Base-by-base conservation (phyloP, 441 rosid genomes). In the Adansonia madagascariensis region DNA sequence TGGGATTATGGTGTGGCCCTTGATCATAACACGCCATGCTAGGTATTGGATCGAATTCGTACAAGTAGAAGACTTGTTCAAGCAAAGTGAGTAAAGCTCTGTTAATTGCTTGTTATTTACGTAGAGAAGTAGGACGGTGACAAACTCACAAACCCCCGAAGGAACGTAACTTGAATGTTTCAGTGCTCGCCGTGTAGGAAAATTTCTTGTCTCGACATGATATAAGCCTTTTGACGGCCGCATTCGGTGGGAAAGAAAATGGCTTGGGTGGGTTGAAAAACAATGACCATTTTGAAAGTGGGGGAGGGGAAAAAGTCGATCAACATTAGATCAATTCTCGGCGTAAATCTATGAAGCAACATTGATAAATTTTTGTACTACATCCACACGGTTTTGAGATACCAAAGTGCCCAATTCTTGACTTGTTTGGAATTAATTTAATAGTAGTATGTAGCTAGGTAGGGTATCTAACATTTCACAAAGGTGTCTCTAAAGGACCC, bases 91-190 rank as follows among this genome's bases (percentile, higher is more conserved):
- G 41, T 35, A 22, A 24, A 24, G 59, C 6, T 1, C 50, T 12
- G 41, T 69, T 12, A n/a, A 7, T 66, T 66, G n/a, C 44, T 80
- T 43, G 52, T 63, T 59, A 22, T 66, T 75, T 80, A 57, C 77
- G 74, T 72, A 67, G 74, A 73, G 35, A 71, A 80, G 83, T 72
- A 24, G 56, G 68, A 57, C 70, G 20, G 27, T 35, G 41, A 35
- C 41, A 35, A 35, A 9, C 24, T 24, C 24, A 24, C 35, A 31
- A 22, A 65, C 41, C 47, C 50, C 53, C 8, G 1, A 15, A 62
- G 68, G 64, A 65, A 71, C 74, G 79, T 76, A 27, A 3, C 22
- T 39, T 76, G 77, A 66, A 72, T 72, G 77, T 49, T 65, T 71
- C 62, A n/a, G 9, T 62, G 56, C 17, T 62, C 35, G 59, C 67